Percentiles rank a stretch among this genome's conserved stretches.
Evolutionary conservation across 2,329 filamentous ascomycete species (phyloP).

Genomic region (Graphiopsis chlorocephala): DNA sequence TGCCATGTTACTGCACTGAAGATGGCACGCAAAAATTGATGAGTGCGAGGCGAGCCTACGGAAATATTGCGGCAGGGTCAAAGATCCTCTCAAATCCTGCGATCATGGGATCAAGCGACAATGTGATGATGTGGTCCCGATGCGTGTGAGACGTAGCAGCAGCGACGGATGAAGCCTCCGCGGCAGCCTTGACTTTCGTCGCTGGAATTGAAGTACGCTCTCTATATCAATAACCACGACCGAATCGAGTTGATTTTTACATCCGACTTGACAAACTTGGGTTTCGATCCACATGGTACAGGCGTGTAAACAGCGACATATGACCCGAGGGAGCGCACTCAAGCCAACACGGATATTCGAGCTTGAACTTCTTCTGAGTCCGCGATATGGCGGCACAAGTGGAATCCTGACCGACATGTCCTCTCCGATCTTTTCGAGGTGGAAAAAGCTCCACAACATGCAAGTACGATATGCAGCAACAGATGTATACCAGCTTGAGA

Average conservation of each 20-base stretch:
- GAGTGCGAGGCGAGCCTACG: background rate
- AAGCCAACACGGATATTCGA: background rate
- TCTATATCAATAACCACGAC: background rate
- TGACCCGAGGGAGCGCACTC: background rate
- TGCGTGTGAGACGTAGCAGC: background rate
- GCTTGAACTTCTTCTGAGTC: background rate
- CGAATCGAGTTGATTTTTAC: background rate
- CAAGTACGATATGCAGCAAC: background rate
- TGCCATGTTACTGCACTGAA: background rate
- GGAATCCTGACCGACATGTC: background rate
- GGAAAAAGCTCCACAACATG: background rate
- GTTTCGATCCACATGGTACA: background rate
- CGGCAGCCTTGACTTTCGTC: background rate
- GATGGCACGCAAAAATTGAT: background rate
- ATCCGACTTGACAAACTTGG: background rate
- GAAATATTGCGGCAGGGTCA: slow-evolving; percentile 15
- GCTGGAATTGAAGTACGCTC: background rate
- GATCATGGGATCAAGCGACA: background rate
- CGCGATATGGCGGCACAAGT: background rate
- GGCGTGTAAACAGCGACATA: background rate
- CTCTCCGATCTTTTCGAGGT: background rate
- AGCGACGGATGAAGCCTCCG: background rate
- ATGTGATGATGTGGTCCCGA: background rate
- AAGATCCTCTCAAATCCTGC: background rate
- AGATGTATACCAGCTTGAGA: background rate